Base-by-base conservation (phyloP, 2,329 filamentous ascomycete genomes). In the Trichothecium sympodiale region DNA sequence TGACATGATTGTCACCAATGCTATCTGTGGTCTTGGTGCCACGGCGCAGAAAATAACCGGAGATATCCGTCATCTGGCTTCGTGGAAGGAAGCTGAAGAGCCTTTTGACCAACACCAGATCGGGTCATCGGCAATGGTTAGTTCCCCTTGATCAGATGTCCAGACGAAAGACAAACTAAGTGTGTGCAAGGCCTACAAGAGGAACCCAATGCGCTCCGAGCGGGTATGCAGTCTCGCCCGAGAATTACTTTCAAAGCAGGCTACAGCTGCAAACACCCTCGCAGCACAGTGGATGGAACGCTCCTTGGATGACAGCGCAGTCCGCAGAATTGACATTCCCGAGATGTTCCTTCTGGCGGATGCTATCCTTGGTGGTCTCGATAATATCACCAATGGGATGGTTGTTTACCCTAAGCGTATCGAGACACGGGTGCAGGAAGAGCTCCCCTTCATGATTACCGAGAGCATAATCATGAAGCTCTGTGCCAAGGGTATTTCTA, bases 401-500 rank as follows among this genome's bases (percentile, higher is more conserved):
- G 79, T 83, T n/a, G 72, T 94, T 28, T 94, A 93, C 59, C 83
- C 34, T 25, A 34, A 31, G n/a, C 33, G 35, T 9, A 29, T 37
- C 5, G 34, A 31, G 13, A 31, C 37, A 8, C 25, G 33, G 17
- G 35, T 35, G 3, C 70, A 77, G 46, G 71, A 78, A 42, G 83
- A 93, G 59, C 72, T 95, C 12, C 88, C 88, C 1, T 94, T 94
- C 61, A 93, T 89, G 81, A 71, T 77, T 7, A 87, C 79, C 34
- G 51, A 45, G 48, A 41, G 43, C 29, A 78, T 87, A 53, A 83
- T 88, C 54, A 87, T 93, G 83, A 77, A 75, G 46, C 68, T 89
- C 38, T 75, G 80, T 18, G 74, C 76, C 38, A 71, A 78, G 50
- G 84, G 83, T 23, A 71, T 66, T 18, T 83, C 75, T 8, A 67